Percentiles rank a stretch among this genome's conserved stretches.
Conservation (phyloP, 2,329 filamentous ascomycete genomes). For the Delphinella strobiligena region DNA sequence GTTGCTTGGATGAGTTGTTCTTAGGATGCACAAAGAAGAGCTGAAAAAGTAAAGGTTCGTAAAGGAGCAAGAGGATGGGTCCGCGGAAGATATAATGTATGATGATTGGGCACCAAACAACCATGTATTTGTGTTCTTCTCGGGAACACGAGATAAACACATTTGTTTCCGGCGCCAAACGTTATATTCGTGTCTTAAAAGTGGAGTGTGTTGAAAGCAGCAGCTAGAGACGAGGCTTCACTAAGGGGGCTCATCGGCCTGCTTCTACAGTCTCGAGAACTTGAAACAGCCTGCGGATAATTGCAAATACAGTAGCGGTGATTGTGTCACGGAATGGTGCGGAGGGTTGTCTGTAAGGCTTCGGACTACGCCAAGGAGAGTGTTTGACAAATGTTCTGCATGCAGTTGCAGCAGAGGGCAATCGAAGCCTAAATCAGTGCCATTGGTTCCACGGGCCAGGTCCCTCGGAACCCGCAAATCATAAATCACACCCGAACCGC, state of each 20-base stretch:
- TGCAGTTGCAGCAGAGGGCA: not conserved
- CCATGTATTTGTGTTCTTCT: no score
- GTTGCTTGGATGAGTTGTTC: not conserved
- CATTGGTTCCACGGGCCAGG: not conserved
- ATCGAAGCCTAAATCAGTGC: not conserved
- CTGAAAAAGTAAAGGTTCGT: no score
- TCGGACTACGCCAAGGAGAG: not conserved
- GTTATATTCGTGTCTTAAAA: no score
- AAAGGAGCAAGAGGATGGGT: no score
- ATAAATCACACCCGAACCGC: not conserved
- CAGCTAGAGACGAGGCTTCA: not conserved
- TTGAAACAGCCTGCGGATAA: not conserved
- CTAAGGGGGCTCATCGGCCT: not conserved
- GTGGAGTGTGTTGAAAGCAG: no score
- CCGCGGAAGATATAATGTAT: no score
- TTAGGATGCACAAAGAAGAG: not conserved
- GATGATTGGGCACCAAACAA: no score
- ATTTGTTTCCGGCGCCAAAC: no score
- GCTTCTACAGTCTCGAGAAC: not conserved
- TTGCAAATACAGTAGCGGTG: not conserved
- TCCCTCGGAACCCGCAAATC: not conserved
- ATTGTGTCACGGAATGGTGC: not conserved
- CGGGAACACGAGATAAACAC: no score
- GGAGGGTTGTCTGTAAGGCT: not conserved
- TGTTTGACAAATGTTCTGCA: slow-evolving; percentile 7